phyloP scores from a whole-genome alignment of 495 filamentous ascomycete genomes.

The Xylaria castorea region DNA sequence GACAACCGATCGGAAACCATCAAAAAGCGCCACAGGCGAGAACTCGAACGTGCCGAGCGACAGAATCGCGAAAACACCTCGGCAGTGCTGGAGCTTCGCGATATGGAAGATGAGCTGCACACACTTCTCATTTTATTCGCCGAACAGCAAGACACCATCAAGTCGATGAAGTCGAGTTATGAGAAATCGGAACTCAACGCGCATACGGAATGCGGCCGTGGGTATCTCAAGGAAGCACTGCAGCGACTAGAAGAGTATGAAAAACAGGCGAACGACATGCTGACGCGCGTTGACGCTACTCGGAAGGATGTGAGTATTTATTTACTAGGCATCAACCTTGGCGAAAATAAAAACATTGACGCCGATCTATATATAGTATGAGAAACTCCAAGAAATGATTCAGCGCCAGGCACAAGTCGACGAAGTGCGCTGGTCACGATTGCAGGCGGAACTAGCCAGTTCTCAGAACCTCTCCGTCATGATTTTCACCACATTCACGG shows the following conservation, averaged over 20 bases:
- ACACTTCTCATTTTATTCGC: slow-evolving; percentile 65
- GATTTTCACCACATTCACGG: slow-evolving; percentile 74
- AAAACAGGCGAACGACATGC: slow-evolving; percentile 64
- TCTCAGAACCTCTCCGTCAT: slow-evolving; percentile 69
- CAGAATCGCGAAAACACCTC: slow-evolving; percentile 70
- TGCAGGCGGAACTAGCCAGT: slow-evolving; percentile 68
- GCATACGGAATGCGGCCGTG: slow-evolving; percentile 48
- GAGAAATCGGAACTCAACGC: slow-evolving; percentile 39
- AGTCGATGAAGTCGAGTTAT: slow-evolving; percentile 54
- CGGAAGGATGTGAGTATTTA: slow-evolving; percentile 50
- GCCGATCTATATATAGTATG: slow-evolving; percentile 54
- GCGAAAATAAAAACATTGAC: not conserved
- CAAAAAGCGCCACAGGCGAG: slow-evolving; percentile 58
- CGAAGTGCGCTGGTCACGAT: slow-evolving; percentile 67
- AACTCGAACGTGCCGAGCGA: slow-evolving; percentile 55
- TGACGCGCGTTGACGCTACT: slow-evolving; percentile 55
- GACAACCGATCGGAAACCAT: slow-evolving; percentile 52
- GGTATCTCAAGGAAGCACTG: slow-evolving; percentile 59
- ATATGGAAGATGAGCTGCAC: slow-evolving; percentile 70
- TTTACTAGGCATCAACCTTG: not conserved
- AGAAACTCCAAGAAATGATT: slow-evolving; percentile 71
- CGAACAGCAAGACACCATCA: slow-evolving; percentile 59
- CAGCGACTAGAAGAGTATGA: slow-evolving; percentile 62
- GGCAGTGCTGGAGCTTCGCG: slow-evolving; percentile 67
- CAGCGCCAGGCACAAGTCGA: slow-evolving; percentile 74